Base-by-base conservation (phyloP, 2,329 filamentous ascomycete genomes). In the Colletotrichum musicola region DNA sequence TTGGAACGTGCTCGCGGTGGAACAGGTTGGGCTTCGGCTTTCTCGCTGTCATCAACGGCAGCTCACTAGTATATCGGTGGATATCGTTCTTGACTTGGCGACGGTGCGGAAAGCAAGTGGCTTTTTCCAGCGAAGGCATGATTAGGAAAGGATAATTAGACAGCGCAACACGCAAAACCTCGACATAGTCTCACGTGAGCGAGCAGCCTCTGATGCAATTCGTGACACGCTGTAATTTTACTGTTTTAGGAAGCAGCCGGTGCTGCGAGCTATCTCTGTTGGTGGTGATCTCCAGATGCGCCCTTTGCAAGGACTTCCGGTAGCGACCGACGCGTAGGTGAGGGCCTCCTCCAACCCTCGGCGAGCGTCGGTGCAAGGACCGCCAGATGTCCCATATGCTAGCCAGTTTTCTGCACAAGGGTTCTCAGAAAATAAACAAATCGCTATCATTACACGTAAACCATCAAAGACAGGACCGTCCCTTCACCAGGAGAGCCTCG, bases 401-500 rank as follows among this genome's bases (percentile, higher is more conserved):
- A 7, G 7, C 7, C 30, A 7, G 30, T 35, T 9, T 10, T 35
- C 30, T 35, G 7, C 30, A 7, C 6, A 35, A 35, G 10, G 30
- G 10, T 35, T 10, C 30, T 10, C 30, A 9, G 7, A 35, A 35
- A 10, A 35, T 9, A 35, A 35, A 35, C 30, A 49, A 49, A 4
- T 20, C 55, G 20, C 35, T 58, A 14, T 25, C 38, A 9, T 18
- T 27, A 46, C 55, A 25, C 38, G 25, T 25, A 12, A 25, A 20
- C n/a, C n/a, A 55, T 14, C 18, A 46, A 57, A 18, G 22, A 10
- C 51, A 25, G 12, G 20, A 25, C 66, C 62, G 47, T 56, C 7
- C 25, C n/a, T 35, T 67, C 35, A 70, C 67, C 62, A 63, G 12
- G 47, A 63, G 22, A 70, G 38, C 20, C 42, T 50, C 0, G 64